phyloP scores from a whole-genome alignment of 768 basidiomycete genomes.

The Austroboletus festivus region DNA sequence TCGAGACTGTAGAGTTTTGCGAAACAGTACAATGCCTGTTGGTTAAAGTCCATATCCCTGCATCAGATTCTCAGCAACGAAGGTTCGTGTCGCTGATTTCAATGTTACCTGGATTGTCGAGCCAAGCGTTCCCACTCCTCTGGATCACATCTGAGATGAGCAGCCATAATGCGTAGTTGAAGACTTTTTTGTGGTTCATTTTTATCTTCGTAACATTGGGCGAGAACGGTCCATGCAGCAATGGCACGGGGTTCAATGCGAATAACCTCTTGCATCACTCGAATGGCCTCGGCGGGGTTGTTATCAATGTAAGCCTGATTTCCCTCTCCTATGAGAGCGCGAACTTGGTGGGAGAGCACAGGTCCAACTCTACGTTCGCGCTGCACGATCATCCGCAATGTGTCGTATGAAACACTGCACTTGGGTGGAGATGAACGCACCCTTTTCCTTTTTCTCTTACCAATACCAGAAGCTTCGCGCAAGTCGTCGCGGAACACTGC shows the following conservation, averaged over 20 bases:
- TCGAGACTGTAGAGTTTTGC: constrained; percentile 77
- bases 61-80: constrained; percentile 53
- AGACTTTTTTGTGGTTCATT: constrained; percentile 16
- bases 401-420: neutral
- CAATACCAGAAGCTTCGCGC: constrained; percentile 71
- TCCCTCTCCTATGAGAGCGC: constrained; percentile 63
- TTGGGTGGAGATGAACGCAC: constrained; percentile 20
- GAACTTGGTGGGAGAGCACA: constrained; percentile 17
- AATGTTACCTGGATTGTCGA: constrained; percentile 59
- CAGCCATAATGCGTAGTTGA: constrained; percentile 70
- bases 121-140: constrained; percentile 89
- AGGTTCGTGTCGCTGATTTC: constrained; percentile 42
- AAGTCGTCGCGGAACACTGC: constrained; percentile 72
- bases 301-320: constrained; percentile 83
- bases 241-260: constrained; percentile 86
- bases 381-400: neutral
- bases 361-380: constrained; percentile 14
- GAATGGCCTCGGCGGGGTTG: constrained; percentile 63
- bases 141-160: constrained; percentile 78
- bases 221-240: constrained; percentile 85
- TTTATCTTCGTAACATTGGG: constrained; percentile 23
- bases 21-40: constrained; percentile 92
- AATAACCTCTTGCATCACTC: constrained; percentile 87
- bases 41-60: constrained; percentile 65
- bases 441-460: constrained; percentile 46